phyloP scores from a whole-genome alignment of 306 rosid genomes.

The Alnus rubra region DNA sequence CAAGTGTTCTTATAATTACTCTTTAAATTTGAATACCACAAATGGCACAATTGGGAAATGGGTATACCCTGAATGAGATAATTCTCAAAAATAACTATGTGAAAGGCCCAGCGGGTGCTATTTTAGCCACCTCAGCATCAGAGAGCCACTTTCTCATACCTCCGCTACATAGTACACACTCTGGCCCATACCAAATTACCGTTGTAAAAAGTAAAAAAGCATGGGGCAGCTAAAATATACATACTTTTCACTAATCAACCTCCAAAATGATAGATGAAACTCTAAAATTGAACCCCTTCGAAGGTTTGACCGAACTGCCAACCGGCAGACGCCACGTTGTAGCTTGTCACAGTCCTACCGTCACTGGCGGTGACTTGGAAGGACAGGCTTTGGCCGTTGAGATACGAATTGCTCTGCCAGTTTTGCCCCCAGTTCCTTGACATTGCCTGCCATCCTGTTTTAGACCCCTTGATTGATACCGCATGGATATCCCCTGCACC shows the following conservation, averaged over 20 bases:
- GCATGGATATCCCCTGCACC: constrained; percentile 87
- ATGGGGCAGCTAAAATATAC: background rate
- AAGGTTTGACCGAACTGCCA: constrained; percentile 93
- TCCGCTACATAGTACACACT: background rate
- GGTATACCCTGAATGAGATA: background rate
- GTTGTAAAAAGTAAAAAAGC: too few species aligned
- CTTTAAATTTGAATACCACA: background rate
- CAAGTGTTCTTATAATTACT: too few species aligned
- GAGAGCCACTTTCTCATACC: background rate
- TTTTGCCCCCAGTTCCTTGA: constrained; percentile 95
- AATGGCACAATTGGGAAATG: constrained; percentile 4
- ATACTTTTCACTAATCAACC: background rate
- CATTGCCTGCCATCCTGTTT: constrained; percentile 78
- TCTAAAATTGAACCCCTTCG: constrained; percentile 66
- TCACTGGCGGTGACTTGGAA: constrained; percentile 88
- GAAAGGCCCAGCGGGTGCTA: constrained; percentile 35
- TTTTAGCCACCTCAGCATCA: constrained; percentile 33
- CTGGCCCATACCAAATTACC: too few species aligned
- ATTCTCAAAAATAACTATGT: background rate
- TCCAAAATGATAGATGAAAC: background rate
- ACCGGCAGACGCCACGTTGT: constrained; percentile 54
- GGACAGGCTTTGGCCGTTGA: constrained; percentile 77
- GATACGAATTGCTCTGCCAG: constrained; percentile 88
- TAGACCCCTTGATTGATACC: constrained; percentile 83
- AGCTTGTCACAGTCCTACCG: constrained; percentile 64